Percentiles rank a stretch among this genome's conserved stretches.
Conservation (phyloP, 768 basidiomycete genomes). For the Lactifluus volemus region DNA sequence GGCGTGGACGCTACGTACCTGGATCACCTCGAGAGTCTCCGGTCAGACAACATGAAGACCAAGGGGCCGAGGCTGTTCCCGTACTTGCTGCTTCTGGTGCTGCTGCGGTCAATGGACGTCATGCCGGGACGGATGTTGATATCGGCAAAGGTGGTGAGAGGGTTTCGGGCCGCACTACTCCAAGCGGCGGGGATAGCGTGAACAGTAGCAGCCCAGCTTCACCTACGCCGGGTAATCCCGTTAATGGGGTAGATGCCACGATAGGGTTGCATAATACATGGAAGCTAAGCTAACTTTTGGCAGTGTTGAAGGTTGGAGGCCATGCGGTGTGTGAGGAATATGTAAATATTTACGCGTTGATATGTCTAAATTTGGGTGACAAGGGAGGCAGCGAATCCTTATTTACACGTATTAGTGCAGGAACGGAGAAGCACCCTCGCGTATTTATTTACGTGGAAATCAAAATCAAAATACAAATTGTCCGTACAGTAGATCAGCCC, state of each 20-base stretch:
- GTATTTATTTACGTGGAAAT: background rate
- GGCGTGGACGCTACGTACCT: slow-evolving; percentile 83
- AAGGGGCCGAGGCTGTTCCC: slow-evolving; percentile 31
- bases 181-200: slow-evolving; percentile 17
- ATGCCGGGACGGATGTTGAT: slow-evolving; percentile 26
- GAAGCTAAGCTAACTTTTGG: slow-evolving; percentile 29
- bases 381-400: background rate
- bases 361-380: background rate
- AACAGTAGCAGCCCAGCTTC: slow-evolving; percentile 20
- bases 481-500: too few species aligned
- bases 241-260: slow-evolving; percentile 63
- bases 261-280: slow-evolving; percentile 75
- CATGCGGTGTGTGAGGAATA: background rate
- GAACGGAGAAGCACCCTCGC: background rate
- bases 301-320: background rate
- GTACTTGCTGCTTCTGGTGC: background rate
- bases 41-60: slow-evolving; percentile 74
- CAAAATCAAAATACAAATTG: background rate
- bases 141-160: slow-evolving; percentile 22
- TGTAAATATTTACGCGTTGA: background rate
- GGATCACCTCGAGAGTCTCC: slow-evolving; percentile 56
- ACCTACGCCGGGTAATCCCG: slow-evolving; percentile 29
- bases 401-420: background rate
- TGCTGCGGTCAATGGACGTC: slow-evolving; percentile 22
- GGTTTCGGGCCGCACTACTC: slow-evolving; percentile 8